Evolutionary conservation across 129 eudicot species (phyloP), one percentile per base, ranked within the genome.

Genomic region (Centaurea solstitialis): DNA sequence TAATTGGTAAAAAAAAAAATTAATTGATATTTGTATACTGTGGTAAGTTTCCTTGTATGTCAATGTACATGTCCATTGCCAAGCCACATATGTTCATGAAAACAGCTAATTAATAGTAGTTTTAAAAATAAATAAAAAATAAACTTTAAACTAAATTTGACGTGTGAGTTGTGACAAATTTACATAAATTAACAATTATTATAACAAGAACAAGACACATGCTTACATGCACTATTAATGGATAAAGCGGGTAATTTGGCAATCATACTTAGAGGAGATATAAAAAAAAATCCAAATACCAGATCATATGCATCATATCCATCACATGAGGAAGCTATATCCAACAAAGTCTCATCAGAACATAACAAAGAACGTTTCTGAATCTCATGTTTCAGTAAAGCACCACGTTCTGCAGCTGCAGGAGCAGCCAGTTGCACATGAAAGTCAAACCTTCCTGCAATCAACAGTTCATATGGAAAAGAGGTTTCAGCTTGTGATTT

Each of bases 251-350:
- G 61, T 71, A 81, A 22, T 45, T 66, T 53, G 50, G 50, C 74
- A 78, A 79, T 20, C 50, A 72, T 41, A 77, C 21, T 43, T 76
- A 17, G 61, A 68, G 40, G 28, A 76, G 53, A 73, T 26, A 40
- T 11, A 11, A 22, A 59, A 26, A 26, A 10, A 24, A 50, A 38
- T 4, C 66, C 33, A 73, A 62, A 40, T 93, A 93, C 98, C 97
- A 95, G 90, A 89, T 95, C 99, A 87, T 95, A 93, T 35, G 99
- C 99, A 91, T 95, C 99, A 84, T 95, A 95, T 85, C 99, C 99
- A 84, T 95, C 99, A 84, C 97, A 92, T 67, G 87, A 90, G 11
- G 98, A 91, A 79, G 99, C 97, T 83, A 95, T 80, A 74, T 95
- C 97, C 20, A 82, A 45, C 88, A 95, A 76, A 73, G 84, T 62